These are phyloP conservation scores for Umbelopsis sp. DNA, from an alignment of 192 early-diverging fungal genomes.

Conservation along the genomic window DNA sequence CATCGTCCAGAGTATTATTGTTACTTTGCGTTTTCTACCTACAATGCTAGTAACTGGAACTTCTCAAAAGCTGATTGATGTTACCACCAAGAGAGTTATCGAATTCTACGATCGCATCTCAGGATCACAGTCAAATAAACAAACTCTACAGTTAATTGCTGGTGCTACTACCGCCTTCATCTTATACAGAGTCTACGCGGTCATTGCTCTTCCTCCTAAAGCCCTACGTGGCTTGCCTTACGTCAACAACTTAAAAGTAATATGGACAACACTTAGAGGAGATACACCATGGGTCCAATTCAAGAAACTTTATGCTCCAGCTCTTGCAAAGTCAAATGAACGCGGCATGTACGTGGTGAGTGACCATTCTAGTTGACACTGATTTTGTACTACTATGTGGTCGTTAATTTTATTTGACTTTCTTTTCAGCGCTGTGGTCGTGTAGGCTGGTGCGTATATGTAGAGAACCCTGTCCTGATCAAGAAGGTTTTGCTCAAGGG, in stretches of 20 bases:
- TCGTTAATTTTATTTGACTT: background rate
- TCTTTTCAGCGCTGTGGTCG: background rate
- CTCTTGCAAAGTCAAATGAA: background rate
- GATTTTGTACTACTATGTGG: background rate
- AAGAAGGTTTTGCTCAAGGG: background rate
- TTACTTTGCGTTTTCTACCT: background rate
- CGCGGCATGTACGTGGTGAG: conserved; percentile 1
- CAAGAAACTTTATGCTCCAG: background rate
- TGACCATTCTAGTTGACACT: background rate
- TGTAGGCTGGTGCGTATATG: conserved; percentile 1
- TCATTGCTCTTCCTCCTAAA: background rate
- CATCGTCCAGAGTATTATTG: background rate
- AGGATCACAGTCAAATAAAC: background rate
- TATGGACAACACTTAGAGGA: background rate
- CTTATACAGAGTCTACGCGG: background rate
- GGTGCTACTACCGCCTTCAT: background rate
- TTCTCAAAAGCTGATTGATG: background rate
- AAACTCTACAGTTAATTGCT: background rate
- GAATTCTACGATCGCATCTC: background rate
- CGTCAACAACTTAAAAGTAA: background rate
- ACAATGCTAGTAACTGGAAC: background rate
- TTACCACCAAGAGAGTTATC: background rate
- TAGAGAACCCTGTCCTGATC: background rate
- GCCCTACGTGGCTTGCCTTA: background rate
- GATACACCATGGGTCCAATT: conserved; percentile 2